These are phyloP conservation scores for Ophiostoma quercus DNA, from an alignment of 2,329 filamentous ascomycete genomes.

Conservation along the genomic window DNA sequence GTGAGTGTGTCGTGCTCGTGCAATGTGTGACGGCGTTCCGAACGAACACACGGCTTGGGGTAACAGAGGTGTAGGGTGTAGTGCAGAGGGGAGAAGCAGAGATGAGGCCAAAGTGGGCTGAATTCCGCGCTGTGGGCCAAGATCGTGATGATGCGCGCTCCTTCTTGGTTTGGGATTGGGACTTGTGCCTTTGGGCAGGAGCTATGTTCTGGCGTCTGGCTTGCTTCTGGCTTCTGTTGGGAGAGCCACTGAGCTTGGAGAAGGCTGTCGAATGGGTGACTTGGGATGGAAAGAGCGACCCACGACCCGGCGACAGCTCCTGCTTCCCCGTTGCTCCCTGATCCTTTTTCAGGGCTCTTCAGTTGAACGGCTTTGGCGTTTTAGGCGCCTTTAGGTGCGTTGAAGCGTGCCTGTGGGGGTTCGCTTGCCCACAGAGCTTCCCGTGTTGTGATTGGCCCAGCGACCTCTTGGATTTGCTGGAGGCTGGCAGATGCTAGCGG, in stretches of 20 bases:
- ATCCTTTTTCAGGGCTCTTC: background rate
- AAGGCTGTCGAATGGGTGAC: background rate
- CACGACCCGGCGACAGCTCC: background rate
- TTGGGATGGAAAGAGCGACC: slow-evolving; percentile 5
- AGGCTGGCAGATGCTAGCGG: background rate
- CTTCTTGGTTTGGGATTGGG: background rate
- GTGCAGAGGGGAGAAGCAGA: background rate
- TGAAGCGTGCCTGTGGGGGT: background rate
- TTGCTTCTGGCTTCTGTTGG: background rate
- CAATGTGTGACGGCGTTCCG: slow-evolving; percentile 8
- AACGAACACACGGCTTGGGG: background rate
- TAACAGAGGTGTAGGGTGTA: background rate
- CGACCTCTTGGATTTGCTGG: background rate
- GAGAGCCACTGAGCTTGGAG: background rate
- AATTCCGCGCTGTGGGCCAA: background rate
- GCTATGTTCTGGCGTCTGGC: background rate
- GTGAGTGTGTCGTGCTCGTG: background rate
- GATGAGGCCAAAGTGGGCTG: background rate
- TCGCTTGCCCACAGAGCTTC: background rate
- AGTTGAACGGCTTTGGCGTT: background rate
- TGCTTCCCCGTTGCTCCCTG: background rate
- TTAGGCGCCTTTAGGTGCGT: background rate
- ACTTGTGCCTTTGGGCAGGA: background rate
- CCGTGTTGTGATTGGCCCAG: background rate
- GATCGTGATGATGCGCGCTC: slow-evolving; percentile 13